Evolutionary conservation across 2,329 filamentous ascomycete species (phyloP), one percentile per base, ranked within the genome.

Genomic region (Colletotrichum noveboracense): DNA sequence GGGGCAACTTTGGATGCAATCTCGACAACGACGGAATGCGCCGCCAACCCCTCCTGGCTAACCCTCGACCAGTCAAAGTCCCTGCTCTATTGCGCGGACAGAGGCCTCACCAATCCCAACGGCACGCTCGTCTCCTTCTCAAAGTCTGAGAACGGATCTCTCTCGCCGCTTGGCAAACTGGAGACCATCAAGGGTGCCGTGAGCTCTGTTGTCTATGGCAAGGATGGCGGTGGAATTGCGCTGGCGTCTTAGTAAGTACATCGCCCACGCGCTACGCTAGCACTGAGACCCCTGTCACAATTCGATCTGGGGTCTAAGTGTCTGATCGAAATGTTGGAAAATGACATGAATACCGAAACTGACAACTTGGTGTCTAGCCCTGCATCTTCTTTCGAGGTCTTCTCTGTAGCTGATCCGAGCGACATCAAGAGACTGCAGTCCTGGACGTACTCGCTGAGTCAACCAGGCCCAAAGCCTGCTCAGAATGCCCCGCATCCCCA

Each of bases 381-480:
- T 32, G 72, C 66, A 14, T 74, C 71, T 0, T 74, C 71, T 7
- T 71, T 75, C 32, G 75, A 71, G 38, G 72, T 77, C 28, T 71
- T 74, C 24, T 66, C 66, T 12, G 72, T 78, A 18, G 77, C 70
- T 18, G 72, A 77, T 7, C 60, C 76, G 7, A 76, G 66, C 7
- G 58, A 74, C 34, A 74, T 78, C n/a, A 66, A 74, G 32, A 61
- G 71, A 7, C n/a, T 74, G 67, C 71, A 74, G 48, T 74, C 71
- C 18, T 74, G 66, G 71, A 83, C 82, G 2, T 90, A 85, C 80
- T 81, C 81, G 67, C 80, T 88, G 74, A 76, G 78, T 12, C 78
- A 82, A 18, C 83, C 85, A 5, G 85, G 86, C 0, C 93, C 93
- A 1, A 71, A 71, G 60, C 66, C 71, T 14, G 67, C 70, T 4